Evolutionary conservation across 2,329 filamentous ascomycete species (phyloP).

Genomic region (Penicillium sp.): DNA sequence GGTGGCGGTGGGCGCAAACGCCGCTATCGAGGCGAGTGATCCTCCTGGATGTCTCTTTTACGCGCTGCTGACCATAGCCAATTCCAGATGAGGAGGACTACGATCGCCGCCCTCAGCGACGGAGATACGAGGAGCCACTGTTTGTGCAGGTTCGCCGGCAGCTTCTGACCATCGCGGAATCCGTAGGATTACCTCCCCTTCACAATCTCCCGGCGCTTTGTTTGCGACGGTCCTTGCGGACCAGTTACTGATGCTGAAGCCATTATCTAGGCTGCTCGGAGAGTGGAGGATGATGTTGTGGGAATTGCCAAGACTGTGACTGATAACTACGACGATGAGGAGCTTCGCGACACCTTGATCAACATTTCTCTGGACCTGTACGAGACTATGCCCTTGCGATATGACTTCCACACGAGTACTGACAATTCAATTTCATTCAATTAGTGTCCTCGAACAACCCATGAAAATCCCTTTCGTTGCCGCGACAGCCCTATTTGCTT

Average conservation of each 20-base stretch:
- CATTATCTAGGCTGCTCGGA: conserved; percentile 60
- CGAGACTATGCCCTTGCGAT: conserved; percentile 25
- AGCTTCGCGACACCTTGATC: conserved; percentile 72
- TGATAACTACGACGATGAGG: conserved; percentile 83
- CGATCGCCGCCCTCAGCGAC: conserved; percentile 70
- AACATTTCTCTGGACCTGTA: conserved; percentile 74
- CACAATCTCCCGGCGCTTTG: conserved; percentile 2
- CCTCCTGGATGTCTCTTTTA: conserved; percentile 6
- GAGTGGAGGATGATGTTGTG: conserved; percentile 76
- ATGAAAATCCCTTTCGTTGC: conserved; percentile 97
- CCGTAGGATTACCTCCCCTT: conserved; percentile 44
- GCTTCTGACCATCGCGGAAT: conserved; percentile 78
- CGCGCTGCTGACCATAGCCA: conserved; percentile 30
- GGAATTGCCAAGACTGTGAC: conserved; percentile 74
- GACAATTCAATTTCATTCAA: conserved; percentile 6
- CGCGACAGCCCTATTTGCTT: conserved; percentile 76
- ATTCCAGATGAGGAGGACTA: conserved; percentile 72
- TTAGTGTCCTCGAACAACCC: conserved; percentile 78
- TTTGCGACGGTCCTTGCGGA: background rate
- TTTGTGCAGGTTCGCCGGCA: conserved; percentile 74
- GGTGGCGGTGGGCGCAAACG: conserved; percentile 64
- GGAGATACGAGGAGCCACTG: conserved; percentile 72
- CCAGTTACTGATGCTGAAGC: conserved; percentile 14
- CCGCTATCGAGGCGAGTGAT: conserved; percentile 69
- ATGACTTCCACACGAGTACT: background rate